A percentile compares a stretch with the other conserved stretches of the same genome.
These are phyloP conservation scores for Lyophyllum shimeji DNA, from an alignment of 768 basidiomycete species.

Conservation along the genomic window DNA sequence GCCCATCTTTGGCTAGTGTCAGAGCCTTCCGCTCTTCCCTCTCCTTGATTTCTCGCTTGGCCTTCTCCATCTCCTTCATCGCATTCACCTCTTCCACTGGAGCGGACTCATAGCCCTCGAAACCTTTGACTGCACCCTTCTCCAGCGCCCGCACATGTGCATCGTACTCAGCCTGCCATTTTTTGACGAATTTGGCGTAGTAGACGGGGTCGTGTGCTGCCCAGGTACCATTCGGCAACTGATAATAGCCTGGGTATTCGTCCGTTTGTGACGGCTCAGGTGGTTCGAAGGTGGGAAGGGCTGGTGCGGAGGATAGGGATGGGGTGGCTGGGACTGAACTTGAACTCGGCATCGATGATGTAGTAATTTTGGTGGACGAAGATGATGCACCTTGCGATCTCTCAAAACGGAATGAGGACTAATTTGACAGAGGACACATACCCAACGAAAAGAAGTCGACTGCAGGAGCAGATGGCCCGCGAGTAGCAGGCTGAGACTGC, in stretches of 20 bases:
- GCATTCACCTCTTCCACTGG: slow-evolving; percentile 66
- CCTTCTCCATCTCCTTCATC: slow-evolving; percentile 73
- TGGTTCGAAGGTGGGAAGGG: slow-evolving; percentile 62
- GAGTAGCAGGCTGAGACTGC: slow-evolving; percentile 11
- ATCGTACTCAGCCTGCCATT: slow-evolving; percentile 75
- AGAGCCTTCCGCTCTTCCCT: slow-evolving; percentile 76
- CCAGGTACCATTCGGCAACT: slow-evolving; percentile 79
- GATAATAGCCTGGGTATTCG: slow-evolving; percentile 86
- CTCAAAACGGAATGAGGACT: slow-evolving; percentile 4
- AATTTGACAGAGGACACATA: slow-evolving; percentile 23
- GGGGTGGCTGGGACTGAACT: slow-evolving; percentile 16
- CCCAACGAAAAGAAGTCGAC: slow-evolving; percentile 74
- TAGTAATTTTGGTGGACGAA: slow-evolving; percentile 19
- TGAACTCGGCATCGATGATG: slow-evolving; percentile 10
- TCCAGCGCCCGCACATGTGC: slow-evolving; percentile 71
- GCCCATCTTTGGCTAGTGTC: slow-evolving; percentile 56
- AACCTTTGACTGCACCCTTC: slow-evolving; percentile 65
- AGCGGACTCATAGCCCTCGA: slow-evolving; percentile 60
- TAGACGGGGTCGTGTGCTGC: slow-evolving; percentile 70
- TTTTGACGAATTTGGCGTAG: slow-evolving; percentile 65
- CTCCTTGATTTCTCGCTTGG: slow-evolving; percentile 71
- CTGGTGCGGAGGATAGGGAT: slow-evolving; percentile 65
- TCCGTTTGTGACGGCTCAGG: slow-evolving; percentile 76
- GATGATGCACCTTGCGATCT: slow-evolving; percentile 19
- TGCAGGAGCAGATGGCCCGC: slow-evolving; percentile 28